phyloP scores from a whole-genome alignment of 2,329 filamentous ascomycete genomes.

The Cryphonectria naterciae region DNA sequence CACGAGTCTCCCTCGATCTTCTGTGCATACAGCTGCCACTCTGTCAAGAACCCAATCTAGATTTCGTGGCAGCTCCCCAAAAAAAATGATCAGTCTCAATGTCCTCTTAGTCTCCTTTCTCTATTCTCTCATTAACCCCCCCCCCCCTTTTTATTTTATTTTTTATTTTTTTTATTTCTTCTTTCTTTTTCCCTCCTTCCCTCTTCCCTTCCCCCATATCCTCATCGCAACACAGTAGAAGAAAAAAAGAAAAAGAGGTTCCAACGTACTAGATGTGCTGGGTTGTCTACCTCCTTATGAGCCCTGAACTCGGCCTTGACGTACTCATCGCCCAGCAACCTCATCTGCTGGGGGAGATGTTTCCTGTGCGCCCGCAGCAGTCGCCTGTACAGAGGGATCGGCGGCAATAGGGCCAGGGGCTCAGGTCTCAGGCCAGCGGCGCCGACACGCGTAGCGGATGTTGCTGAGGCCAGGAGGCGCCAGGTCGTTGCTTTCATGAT shows the following conservation, averaged over 20 bases:
- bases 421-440: conserved; percentile 43
- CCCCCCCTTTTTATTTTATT: too few relatives aligned
- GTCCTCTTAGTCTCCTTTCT: too few relatives aligned
- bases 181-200: not conserved
- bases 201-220: not conserved
- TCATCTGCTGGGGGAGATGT: conserved; percentile 72
- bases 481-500: conserved; percentile 21
- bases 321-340: conserved; percentile 88
- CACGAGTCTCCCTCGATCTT: conserved; percentile 86
- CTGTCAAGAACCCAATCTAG: conserved; percentile 91
- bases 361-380: conserved; percentile 85
- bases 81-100: not conserved
- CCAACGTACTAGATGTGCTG: conserved; percentile 75
- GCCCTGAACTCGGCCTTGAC: conserved; percentile 90
- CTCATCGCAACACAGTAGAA: not conserved
- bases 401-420: conserved; percentile 75
- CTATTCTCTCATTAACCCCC: too few relatives aligned
- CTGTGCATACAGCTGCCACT: conserved; percentile 96
- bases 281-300: conserved; percentile 84
- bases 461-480: conserved; percentile 44
- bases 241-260: not conserved
- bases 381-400: conserved; percentile 86
- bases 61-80: not conserved
- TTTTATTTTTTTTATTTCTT: too few relatives aligned
- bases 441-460: conserved; percentile 38